These are phyloP conservation scores for Neoconidiobolus thromboides DNA, from an alignment of 371 early-diverging fungal species.

Conservation along the genomic window DNA sequence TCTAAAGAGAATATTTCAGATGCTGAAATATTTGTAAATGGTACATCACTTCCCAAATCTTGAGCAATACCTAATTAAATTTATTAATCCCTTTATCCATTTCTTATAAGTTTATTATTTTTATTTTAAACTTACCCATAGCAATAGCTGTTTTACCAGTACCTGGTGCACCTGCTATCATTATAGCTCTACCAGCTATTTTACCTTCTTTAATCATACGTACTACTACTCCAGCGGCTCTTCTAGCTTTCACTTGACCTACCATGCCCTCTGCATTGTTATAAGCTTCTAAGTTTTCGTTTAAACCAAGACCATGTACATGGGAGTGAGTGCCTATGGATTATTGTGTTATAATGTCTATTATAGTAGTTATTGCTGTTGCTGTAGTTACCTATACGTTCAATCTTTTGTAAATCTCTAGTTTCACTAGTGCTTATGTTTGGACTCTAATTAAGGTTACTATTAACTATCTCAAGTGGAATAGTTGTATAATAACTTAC, in stretches of 20 bases:
- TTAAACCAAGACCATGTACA: slow-evolving; percentile 73
- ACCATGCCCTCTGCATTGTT: slow-evolving; percentile 90
- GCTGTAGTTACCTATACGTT: slow-evolving; percentile 33
- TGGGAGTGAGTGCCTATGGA: slow-evolving; percentile 89
- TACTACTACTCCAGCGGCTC: slow-evolving; percentile 87
- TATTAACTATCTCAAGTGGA: too few relatives aligned
- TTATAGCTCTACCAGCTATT: slow-evolving; percentile 90
- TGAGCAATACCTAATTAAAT: slow-evolving; percentile 50
- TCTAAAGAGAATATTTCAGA: slow-evolving; percentile 96
- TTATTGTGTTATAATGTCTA: not conserved
- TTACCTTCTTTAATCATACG: slow-evolving; percentile 88
- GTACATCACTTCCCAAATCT: slow-evolving; percentile 83
- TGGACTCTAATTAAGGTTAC: too few relatives aligned
- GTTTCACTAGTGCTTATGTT: slow-evolving; percentile 10
- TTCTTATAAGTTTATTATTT: too few relatives aligned
- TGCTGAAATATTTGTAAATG: slow-evolving; percentile 90
- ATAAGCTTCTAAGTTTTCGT: slow-evolving; percentile 78
- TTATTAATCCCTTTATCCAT: too few relatives aligned
- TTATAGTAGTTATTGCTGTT: not conserved
- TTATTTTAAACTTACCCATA: slow-evolving; percentile 34
- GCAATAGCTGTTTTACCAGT: slow-evolving; percentile 93
- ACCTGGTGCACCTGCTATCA: slow-evolving; percentile 98
- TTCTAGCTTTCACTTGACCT: slow-evolving; percentile 87
- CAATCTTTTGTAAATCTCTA: slow-evolving; percentile 37
- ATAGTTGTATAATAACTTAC: too few relatives aligned